These are phyloP conservation scores for Umbelopsis sp. DNA, from an alignment of 192 early-diverging fungal genomes.

Conservation along the genomic window DNA sequence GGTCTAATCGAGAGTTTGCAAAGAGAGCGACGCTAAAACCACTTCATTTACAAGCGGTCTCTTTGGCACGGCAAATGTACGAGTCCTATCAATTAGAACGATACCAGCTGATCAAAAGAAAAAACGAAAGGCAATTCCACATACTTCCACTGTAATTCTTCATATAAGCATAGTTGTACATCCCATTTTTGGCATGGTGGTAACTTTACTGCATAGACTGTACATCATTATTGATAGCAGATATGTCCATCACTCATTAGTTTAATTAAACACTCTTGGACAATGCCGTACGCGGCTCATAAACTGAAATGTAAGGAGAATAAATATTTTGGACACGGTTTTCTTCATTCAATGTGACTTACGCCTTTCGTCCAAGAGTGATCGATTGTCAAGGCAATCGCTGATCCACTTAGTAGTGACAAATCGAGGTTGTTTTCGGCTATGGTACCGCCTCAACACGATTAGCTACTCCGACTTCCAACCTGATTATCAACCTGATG, in stretches of 20 bases:
- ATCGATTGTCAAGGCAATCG: slow-evolving; percentile 23
- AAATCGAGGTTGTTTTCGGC: slow-evolving; percentile 23
- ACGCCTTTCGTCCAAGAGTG: slow-evolving; percentile 27
- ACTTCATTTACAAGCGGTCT: slow-evolving; percentile 43
- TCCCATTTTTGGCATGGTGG: too few species aligned
- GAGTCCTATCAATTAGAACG: slow-evolving; percentile 50
- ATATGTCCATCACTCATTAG: too few species aligned
- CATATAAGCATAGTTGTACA: background rate
- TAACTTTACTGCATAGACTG: too few species aligned
- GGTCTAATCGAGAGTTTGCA: slow-evolving; percentile 46
- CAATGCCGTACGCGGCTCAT: slow-evolving; percentile 10
- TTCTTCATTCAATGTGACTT: background rate
- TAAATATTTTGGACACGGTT: background rate
- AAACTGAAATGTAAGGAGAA: background rate
- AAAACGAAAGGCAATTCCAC: slow-evolving; percentile 21
- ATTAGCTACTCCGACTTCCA: background rate
- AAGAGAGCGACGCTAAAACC: slow-evolving; percentile 41
- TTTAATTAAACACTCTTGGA: background rate
- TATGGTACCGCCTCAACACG: background rate
- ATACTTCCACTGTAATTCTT: slow-evolving; percentile 1
- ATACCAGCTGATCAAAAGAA: slow-evolving; percentile 28
- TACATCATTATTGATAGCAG: too few species aligned
- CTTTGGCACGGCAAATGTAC: slow-evolving; percentile 48
- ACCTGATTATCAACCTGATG: background rate
- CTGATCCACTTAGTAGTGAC: slow-evolving; percentile 29